phyloP scores from a whole-genome alignment of 768 basidiomycete species.

The Clitopilus passeckerianus region DNA sequence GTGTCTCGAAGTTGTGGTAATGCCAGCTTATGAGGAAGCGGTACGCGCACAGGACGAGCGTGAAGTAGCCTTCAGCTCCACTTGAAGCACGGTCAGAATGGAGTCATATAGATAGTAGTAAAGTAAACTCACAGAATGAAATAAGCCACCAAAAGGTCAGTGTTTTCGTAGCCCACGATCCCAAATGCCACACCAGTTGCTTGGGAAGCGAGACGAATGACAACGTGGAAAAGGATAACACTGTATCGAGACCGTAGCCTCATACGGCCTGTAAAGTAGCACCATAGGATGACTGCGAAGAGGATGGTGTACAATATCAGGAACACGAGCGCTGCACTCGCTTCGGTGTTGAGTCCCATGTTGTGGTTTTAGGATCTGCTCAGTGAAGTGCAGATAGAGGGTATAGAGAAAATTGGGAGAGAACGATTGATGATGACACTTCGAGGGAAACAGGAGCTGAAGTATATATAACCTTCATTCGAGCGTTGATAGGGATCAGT shows the following conservation, averaged over 20 bases:
- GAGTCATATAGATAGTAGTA: background rate
- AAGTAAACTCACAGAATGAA: slow-evolving; percentile 17
- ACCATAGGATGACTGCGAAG: slow-evolving; percentile 21
- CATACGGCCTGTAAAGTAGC: slow-evolving; percentile 21
- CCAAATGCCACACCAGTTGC: slow-evolving; percentile 29
- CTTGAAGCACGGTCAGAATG: slow-evolving; percentile 2
- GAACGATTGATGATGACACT: background rate
- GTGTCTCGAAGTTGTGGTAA: slow-evolving; percentile 22
- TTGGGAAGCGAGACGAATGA: slow-evolving; percentile 28
- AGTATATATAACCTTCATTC: background rate
- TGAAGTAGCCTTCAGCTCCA: slow-evolving; percentile 27
- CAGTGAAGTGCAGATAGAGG: background rate
- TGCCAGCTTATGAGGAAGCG: slow-evolving; percentile 32
- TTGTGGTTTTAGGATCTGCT: background rate
- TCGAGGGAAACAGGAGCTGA: background rate
- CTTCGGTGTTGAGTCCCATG: slow-evolving; percentile 18
- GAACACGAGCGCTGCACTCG: slow-evolving; percentile 25
- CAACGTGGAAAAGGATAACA: slow-evolving; percentile 25
- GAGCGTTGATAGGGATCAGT: background rate
- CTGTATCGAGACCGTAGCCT: slow-evolving; percentile 25
- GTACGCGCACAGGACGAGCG: slow-evolving; percentile 26
- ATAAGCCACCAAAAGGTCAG: slow-evolving; percentile 24
- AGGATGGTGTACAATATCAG: slow-evolving; percentile 26
- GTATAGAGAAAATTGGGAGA: background rate
- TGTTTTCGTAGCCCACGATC: slow-evolving; percentile 21